Evolutionary conservation across 1,139 yeast species (phyloP), one percentile per base, ranked within the genome.

Genomic region (Candida mesenterica): DNA sequence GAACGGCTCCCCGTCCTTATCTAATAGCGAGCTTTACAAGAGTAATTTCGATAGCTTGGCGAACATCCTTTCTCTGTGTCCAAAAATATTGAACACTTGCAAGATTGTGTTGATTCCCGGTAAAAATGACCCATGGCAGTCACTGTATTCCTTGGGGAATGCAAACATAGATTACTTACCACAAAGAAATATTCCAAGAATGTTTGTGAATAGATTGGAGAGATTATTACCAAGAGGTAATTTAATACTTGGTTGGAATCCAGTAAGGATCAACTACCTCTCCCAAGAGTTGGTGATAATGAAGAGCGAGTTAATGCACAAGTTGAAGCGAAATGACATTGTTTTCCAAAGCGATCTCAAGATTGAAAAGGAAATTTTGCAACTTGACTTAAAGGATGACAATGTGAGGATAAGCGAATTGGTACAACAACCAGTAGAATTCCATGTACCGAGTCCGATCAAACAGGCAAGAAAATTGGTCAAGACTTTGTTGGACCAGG

Each of bases 71-170:
- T 45, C 65, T 2, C 55, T 56, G 30, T 66, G 48, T 38, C 68
- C 72, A 1, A 50, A 52, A 16, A 51, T 69, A 22, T 50, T 65
- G 5, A 48, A 50, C 20, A 40, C 45, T n/a, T 59, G 65, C 29
- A 75, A 77, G 30, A 60, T 87, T 33, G 62, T 86, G 2, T 75
- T 92, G 41, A 67, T 90, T 1, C 97, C 97, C 0, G 97, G 98
- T 0, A 78, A 79, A 30, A 84, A 87, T 48, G 98, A 92, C 57
- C 97, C 97, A 0, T 92, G 97, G 97, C 81, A 81, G 31, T 79
- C 94, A 1, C 70, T 82, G 31, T 75, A 74, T 34, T 75, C 86
- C 0, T 68, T 82, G 29, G 94, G 94, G 3, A 56, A 68, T 7
- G 72, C 88, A 0, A 67, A 78, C 15, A 68, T 83, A 28, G 59